phyloP scores from a whole-genome alignment of 257 asterid species.

The Jacaranda copaia region DNA sequence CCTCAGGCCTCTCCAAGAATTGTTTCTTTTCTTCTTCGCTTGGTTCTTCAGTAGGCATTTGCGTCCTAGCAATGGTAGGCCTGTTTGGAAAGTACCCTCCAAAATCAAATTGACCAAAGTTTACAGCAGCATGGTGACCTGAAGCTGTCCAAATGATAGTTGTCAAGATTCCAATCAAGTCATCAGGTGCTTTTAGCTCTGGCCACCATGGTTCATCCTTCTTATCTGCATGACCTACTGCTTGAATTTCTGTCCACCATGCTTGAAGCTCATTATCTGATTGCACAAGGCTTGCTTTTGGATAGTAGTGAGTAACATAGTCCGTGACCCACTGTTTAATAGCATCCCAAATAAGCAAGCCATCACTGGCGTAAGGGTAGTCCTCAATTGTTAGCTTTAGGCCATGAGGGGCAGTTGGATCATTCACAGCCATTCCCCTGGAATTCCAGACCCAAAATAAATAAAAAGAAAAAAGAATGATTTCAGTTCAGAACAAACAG shows the following conservation, averaged over 20 bases:
- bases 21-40: constrained; percentile 41
- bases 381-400: constrained; percentile 74
- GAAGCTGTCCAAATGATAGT: constrained; percentile 78
- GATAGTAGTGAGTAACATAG: constrained; percentile 65
- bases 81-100: constrained; percentile 79
- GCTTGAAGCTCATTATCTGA: constrained; percentile 71
- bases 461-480: not conserved
- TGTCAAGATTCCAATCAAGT: constrained; percentile 60
- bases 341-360: constrained; percentile 73
- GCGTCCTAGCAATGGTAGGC: constrained; percentile 64
- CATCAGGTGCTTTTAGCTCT: constrained; percentile 47
- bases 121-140: constrained; percentile 85
- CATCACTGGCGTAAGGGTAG: constrained; percentile 84
- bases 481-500: not conserved
- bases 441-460: not conserved
- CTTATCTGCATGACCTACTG: constrained; percentile 76
- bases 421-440: constrained; percentile 89
- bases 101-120: constrained; percentile 76
- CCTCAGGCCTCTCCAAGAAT: constrained; percentile 68
- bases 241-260: constrained; percentile 82
- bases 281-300: constrained; percentile 38
- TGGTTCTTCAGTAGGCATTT: constrained; percentile 74
- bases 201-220: constrained; percentile 90
- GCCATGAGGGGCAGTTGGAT: constrained; percentile 72
- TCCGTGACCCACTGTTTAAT: constrained; percentile 74